These are phyloP conservation scores for Akebia trifoliata DNA, from an alignment of 164 flowering plant genomes.

Conservation along the genomic window DNA sequence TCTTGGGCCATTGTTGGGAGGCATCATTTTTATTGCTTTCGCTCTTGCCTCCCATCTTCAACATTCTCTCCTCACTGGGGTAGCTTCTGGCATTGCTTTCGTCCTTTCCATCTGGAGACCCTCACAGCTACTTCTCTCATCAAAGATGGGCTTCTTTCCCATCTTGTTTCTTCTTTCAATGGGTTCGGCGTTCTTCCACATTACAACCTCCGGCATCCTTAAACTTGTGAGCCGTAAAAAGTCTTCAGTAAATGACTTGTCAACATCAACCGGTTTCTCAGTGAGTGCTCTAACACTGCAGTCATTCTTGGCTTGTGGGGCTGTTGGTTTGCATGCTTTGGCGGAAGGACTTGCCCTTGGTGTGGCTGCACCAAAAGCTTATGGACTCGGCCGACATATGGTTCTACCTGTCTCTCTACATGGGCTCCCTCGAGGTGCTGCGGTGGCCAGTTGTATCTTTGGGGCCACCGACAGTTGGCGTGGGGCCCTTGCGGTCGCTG, in stretches of 20 bases:
- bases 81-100: slow-evolving; percentile 89
- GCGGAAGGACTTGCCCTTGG: slow-evolving; percentile 93
- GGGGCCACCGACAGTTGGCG: slow-evolving; percentile 94
- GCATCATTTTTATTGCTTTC: slow-evolving; percentile 56
- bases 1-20: slow-evolving; percentile 91
- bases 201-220: slow-evolving; percentile 41
- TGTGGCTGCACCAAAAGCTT: slow-evolving; percentile 96
- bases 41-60: slow-evolving; percentile 71
- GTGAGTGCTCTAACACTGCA: slow-evolving; percentile 69
- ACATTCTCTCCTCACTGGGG: slow-evolving; percentile 77
- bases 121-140: slow-evolving; percentile 57
- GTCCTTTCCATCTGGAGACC: slow-evolving; percentile 91
- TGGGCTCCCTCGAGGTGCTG: slow-evolving; percentile 94
- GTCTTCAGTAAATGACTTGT: slow-evolving; percentile 40
- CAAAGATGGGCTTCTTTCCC: slow-evolving; percentile 61
- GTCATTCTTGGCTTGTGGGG: slow-evolving; percentile 72
- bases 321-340: slow-evolving; percentile 73
- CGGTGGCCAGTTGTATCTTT: slow-evolving; percentile 85
- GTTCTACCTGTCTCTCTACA: slow-evolving; percentile 87
- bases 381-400: slow-evolving; percentile 89
- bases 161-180: slow-evolving; percentile 39
- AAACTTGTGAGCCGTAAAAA: slow-evolving; percentile 44
- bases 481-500: slow-evolving; percentile 66
- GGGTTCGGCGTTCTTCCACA: slow-evolving; percentile 48
- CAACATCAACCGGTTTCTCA: slow-evolving; percentile 37